phyloP scores from a whole-genome alignment of 2,329 filamentous ascomycete species.

The Podosphaera xanthii region DNA sequence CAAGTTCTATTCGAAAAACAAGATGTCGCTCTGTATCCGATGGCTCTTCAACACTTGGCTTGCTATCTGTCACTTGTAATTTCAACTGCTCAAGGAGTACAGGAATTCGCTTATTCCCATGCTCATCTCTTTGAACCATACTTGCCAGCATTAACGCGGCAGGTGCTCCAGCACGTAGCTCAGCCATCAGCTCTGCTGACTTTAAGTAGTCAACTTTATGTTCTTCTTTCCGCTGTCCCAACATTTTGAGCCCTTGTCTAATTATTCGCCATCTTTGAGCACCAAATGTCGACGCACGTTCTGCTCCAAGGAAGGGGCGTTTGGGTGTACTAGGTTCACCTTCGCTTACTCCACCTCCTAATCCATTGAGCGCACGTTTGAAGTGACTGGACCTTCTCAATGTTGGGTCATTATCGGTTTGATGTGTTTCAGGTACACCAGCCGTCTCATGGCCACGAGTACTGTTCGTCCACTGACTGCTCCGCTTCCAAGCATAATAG shows the following conservation, averaged over 20 bases:
- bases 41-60: conserved; percentile 31
- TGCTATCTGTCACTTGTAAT: conserved; percentile 62
- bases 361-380: conserved; percentile 30
- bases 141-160: conserved; percentile 86
- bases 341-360: conserved; percentile 39
- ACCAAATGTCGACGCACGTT: conserved; percentile 48
- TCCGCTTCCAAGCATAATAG: conserved; percentile 32
- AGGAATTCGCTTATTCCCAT: conserved; percentile 83
- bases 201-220: conserved; percentile 77
- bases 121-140: conserved; percentile 94
- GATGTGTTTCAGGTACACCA: conserved; percentile 27
- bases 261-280: conserved; percentile 82
- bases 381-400: conserved; percentile 37
- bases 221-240: conserved; percentile 66
- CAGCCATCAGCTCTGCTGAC: conserved; percentile 87
- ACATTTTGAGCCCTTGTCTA: conserved; percentile 63
- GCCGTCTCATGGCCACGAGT: conserved; percentile 26
- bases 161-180: conserved; percentile 75
- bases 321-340: conserved; percentile 36
- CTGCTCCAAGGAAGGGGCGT: conserved; percentile 34
- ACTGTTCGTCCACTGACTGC: conserved; percentile 25
- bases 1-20: conserved; percentile 75
- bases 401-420: conserved; percentile 27
- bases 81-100: conserved; percentile 90
- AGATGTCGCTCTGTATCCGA: conserved; percentile 43